A percentile compares a stretch with the other conserved stretches of the same genome.
Conservation (phyloP, 108 stramenopile genomes). For the Cyclotella cryptica region DNA sequence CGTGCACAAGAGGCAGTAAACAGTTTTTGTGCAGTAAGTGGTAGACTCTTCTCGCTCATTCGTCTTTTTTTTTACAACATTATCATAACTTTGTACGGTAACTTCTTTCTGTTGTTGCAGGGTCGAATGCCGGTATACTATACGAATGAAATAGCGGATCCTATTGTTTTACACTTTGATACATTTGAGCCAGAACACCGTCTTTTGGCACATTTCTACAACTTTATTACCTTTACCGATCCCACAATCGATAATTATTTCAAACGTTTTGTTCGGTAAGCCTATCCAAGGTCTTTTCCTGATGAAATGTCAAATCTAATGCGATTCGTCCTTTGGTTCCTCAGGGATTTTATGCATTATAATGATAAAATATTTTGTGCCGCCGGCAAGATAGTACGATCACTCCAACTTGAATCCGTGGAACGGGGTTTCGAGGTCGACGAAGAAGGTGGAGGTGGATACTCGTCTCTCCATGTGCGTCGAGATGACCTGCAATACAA, state of each 20-base stretch:
- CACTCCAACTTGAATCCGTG: slow-evolving; percentile 69
- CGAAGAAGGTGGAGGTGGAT: slow-evolving; percentile 80
- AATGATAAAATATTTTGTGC: slow-evolving; percentile 89
- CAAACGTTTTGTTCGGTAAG: slow-evolving; percentile 51
- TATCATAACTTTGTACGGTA: too few species aligned
- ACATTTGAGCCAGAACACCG: slow-evolving; percentile 63
- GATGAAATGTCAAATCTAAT: neutral
- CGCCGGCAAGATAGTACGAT: slow-evolving; percentile 88
- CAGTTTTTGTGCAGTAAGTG: slow-evolving; percentile 48
- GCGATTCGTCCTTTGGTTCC: neutral
- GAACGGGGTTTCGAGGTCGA: slow-evolving; percentile 59
- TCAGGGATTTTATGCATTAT: slow-evolving; percentile 86
- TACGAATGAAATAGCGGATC: slow-evolving; percentile 37
- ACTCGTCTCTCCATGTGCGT: slow-evolving; percentile 85
- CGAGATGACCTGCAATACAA: slow-evolving; percentile 89
- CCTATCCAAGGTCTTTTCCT: neutral
- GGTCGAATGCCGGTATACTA: slow-evolving; percentile 41
- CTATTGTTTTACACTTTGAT: slow-evolving; percentile 73
- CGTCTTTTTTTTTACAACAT: neutral
- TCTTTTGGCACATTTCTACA: slow-evolving; percentile 88
- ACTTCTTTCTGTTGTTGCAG: slow-evolving; percentile 8
- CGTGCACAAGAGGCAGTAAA: slow-evolving; percentile 10
- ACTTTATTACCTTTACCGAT: slow-evolving; percentile 80
- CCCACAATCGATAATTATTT: slow-evolving; percentile 72
- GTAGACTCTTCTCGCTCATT: neutral